Evolutionary conservation across 352 stramenopile genomes (phyloP), one percentile per base, ranked within the genome.

Genomic region (Phytopythium helicoides): DNA sequence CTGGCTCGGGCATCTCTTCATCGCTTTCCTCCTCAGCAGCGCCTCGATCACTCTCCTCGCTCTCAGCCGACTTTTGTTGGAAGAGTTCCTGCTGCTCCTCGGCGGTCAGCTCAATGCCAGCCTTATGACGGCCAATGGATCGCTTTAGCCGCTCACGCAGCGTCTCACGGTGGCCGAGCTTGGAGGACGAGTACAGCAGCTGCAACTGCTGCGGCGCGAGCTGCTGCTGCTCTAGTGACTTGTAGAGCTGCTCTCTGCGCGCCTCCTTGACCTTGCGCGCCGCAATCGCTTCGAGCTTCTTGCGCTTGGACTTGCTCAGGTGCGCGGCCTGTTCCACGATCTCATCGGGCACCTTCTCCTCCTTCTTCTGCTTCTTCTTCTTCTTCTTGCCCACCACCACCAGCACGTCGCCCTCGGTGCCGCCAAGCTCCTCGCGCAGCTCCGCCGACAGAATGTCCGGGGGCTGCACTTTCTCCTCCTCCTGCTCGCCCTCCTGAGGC

Each of bases 161-260:
- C 44, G 81, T 94, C 66, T 92, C 79, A 44, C 89, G 90, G 69
- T 94, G 81, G 3, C 84, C 84, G 34, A 94, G 68, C 41, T 78
- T 69, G 14, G 84, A 86, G 22, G 79, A 90, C 54, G 81, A 83
- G 70, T 87, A 74, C 64, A 92, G 76, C 40, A 92, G 66, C 37
- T 78, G 73, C 48, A 92, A 63, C 50, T 92, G 76, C 35, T 82
- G 73, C 34, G 74, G 57, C 25, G 80, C 76, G 31, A 92, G 63
- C 22, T 78, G 70, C 50, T 79, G 65, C 31, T 64, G 50, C 62
- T 87, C 70, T 8, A 92, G 64, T 33, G 84, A 94, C 66, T 92
- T 90, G 64, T 88, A 90, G 33, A 94, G 54, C 16, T 81, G 61
- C n/a, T 84, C 78, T 6, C 82, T 76, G 38, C 76, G 63, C 26